Conservation (phyloP, 345 rosid species). For the Lenwebbia sp. region DNA sequence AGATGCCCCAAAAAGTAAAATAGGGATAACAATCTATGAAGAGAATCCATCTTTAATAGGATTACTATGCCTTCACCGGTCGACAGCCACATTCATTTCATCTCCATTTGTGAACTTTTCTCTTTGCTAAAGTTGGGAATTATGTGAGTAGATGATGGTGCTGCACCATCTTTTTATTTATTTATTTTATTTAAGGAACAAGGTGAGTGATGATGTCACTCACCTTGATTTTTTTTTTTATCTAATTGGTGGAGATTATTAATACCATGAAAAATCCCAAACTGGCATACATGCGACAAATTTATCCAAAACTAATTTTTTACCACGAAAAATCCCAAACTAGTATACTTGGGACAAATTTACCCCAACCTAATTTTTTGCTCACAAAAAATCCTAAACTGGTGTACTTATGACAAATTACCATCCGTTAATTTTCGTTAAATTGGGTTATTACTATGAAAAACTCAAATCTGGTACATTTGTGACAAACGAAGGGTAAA, state of each 20-base stretch:
- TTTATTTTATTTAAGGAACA: not conserved
- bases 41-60: not conserved
- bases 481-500: too few species aligned
- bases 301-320: too few species aligned
- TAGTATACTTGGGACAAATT: too few species aligned
- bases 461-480: too few species aligned
- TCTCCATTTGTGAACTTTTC: not conserved
- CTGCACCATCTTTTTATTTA: not conserved
- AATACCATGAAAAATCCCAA: too few species aligned
- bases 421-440: too few species aligned
- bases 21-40: not conserved
- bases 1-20: slow-evolving; percentile 13
- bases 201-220: not conserved
- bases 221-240: not conserved
- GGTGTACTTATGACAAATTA: too few species aligned
- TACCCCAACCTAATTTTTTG: too few species aligned
- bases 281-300: too few species aligned
- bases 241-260: not conserved
- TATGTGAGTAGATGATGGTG: not conserved
- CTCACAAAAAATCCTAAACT: too few species aligned
- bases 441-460: too few species aligned
- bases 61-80: not conserved
- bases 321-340: too few species aligned
- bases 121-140: not conserved
- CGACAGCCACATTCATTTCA: not conserved